phyloP scores from a whole-genome alignment of 352 stramenopile genomes.

The Pythium scleroteichum region DNA sequence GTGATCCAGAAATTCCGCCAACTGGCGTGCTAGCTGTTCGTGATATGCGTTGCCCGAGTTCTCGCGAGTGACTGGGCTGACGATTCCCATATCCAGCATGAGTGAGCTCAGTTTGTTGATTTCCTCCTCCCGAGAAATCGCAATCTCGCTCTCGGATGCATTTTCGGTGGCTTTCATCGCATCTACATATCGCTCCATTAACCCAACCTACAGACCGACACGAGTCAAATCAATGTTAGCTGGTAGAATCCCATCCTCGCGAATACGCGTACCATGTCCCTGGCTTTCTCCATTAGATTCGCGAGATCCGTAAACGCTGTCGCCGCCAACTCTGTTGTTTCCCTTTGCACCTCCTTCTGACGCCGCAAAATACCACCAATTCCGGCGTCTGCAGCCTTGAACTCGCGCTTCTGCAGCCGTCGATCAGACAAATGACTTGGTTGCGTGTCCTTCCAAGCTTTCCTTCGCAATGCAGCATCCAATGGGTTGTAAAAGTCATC shows the following conservation, averaged over 20 bases:
- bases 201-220: constrained; percentile 24
- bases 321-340: constrained; percentile 73
- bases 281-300: constrained; percentile 89
- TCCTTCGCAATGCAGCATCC: constrained; percentile 59
- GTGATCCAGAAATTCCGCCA: constrained; percentile 84
- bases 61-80: constrained; percentile 89
- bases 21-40: constrained; percentile 87
- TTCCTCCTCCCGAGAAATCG: constrained; percentile 48
- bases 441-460: constrained; percentile 79
- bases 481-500: constrained; percentile 86
- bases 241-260: neutral
- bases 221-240: too few relatives aligned
- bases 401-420: constrained; percentile 75
- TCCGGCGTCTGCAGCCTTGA: constrained; percentile 73
- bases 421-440: constrained; percentile 72
- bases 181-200: constrained; percentile 91
- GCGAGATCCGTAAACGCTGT: constrained; percentile 90
- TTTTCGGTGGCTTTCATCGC: constrained; percentile 61
- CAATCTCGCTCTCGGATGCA: constrained; percentile 14
- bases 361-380: constrained; percentile 82
- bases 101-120: constrained; percentile 80
- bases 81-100: constrained; percentile 93
- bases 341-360: constrained; percentile 77
- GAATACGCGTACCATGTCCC: constrained; percentile 75
- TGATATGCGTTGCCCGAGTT: constrained; percentile 90